phyloP scores from a whole-genome alignment of 352 stramenopile species.

The Phytopythium sindhum region DNA sequence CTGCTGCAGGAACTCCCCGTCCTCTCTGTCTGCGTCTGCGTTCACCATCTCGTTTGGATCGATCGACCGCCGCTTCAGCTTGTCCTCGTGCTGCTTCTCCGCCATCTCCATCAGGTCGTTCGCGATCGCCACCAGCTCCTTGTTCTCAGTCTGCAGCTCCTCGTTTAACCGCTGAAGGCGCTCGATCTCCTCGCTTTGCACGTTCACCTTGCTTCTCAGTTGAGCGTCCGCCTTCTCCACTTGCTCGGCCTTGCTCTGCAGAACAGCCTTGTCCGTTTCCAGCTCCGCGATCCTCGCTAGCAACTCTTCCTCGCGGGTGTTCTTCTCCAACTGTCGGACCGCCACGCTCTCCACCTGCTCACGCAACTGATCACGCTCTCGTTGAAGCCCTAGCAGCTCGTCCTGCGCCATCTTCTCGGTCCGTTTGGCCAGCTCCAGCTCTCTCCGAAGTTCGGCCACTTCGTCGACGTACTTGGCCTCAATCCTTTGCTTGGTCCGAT shows the following conservation, averaged over 20 bases:
- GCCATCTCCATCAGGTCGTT: conserved; percentile 69
- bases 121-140: conserved; percentile 54
- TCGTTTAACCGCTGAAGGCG: conserved; percentile 31
- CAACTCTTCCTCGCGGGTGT: conserved; percentile 26
- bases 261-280: conserved; percentile 67
- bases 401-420: conserved; percentile 30
- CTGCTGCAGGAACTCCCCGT: conserved; percentile 31
- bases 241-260: conserved; percentile 55
- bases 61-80: conserved; percentile 13
- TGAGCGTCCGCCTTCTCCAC: conserved; percentile 58
- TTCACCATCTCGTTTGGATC: neutral
- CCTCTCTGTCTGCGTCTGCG: conserved; percentile 18
- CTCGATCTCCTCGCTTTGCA: conserved; percentile 39
- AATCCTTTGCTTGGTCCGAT: conserved; percentile 39
- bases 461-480: conserved; percentile 32
- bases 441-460: conserved; percentile 22
- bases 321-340: conserved; percentile 19
- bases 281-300: conserved; percentile 32
- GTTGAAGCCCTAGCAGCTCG: conserved; percentile 29
- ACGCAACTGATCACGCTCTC: conserved; percentile 23
- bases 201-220: conserved; percentile 43
- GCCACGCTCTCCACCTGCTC: conserved; percentile 21
- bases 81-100: conserved; percentile 49
- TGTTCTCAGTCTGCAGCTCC: conserved; percentile 38
- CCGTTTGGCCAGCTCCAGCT: conserved; percentile 20